phyloP scores from a whole-genome alignment of 1,139 yeast genomes.

The Arxiozyma telluris region DNA sequence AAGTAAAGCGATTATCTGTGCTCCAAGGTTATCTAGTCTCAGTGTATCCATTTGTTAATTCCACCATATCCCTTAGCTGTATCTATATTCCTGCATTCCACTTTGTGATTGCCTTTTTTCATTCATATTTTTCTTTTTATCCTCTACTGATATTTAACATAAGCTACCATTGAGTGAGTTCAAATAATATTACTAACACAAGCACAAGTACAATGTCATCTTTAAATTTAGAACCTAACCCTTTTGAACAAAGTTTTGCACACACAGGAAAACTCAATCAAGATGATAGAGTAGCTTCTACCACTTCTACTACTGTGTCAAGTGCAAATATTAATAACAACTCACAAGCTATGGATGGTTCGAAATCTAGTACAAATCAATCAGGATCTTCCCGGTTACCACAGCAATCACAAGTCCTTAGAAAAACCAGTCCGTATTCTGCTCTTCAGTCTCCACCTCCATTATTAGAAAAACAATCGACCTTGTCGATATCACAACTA shows the following conservation, averaged over 20 bases:
- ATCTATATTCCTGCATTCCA: not conserved
- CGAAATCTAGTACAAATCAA: not conserved
- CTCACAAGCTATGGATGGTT: not conserved
- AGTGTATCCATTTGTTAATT: too few relatives aligned
- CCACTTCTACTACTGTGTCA: not conserved
- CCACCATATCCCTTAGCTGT: not conserved
- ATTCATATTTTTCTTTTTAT: too few relatives aligned
- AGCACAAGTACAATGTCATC: constrained; percentile 20
- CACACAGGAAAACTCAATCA: constrained; percentile 28
- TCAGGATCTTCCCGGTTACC: not conserved
- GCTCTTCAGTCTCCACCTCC: constrained; percentile 1
- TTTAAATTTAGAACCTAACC: constrained; percentile 85
- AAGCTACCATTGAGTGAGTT: not conserved
- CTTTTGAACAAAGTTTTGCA: constrained; percentile 92
- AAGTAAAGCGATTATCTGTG: not conserved
- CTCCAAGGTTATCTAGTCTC: not conserved
- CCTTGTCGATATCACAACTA: constrained; percentile 1
- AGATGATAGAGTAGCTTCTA: not conserved
- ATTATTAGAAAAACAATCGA: constrained; percentile 1
- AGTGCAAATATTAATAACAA: not conserved
- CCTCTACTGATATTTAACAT: not conserved
- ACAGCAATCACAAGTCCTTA: not conserved
- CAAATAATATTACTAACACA: not conserved
- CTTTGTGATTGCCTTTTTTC: not conserved
- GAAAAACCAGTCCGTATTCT: not conserved